Evolutionary conservation across 2,329 filamentous ascomycete genomes (phyloP), one percentile per base, ranked within the genome.

Genomic region (Ilyonectria robusta): DNA sequence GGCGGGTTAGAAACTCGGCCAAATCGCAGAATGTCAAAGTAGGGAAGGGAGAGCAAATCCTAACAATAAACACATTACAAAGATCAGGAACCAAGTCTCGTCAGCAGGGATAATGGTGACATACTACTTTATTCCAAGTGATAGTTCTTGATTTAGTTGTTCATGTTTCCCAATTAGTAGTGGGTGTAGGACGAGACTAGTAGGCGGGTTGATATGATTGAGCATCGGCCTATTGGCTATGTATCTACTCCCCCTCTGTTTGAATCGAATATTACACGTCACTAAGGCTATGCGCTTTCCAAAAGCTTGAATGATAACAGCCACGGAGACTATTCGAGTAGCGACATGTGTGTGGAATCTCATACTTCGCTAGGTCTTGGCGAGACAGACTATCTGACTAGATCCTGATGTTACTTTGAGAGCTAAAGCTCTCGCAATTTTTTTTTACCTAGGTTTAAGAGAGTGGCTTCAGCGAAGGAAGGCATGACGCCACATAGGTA

Each of bases 1-100:
- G 76, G 85, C 84, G 48, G 84, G 83, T 42, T 87, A 69, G 57
- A 33, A 21, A 26, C 17, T 55, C 37, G 54, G 40, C 13, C 29
- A 33, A 17, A 40, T 9, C 59, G 57, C 56, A 53, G 26, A 51
- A 60, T 60, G 53, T 56, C 17, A 51, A 31, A 56, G 33, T 33
- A 51, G n/a, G 11, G 19, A 21, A 37, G 53, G 21, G n/a, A 4
- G 13, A 21, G 19, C 11, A 35, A 51, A 35, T 19, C 35, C 31
- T 5, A 50, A 40, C 17, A 15, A 42, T 40, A 66, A 54, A 15
- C 10, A 13, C 23, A 44, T 21, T 57, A 60, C 5, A 55, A 44
- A 44, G 21, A 19, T 21, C 21, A 65, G 54, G 59, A 54, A 54
- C 62, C 55, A 60, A 26, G 15, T 47, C 11, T 68, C 62, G 21